A percentile compares a stretch with the other conserved stretches of the same genome.
These are phyloP conservation scores for Microsporum ferrugineum DNA, from an alignment of 2,329 filamentous ascomycete genomes.

Conservation along the genomic window DNA sequence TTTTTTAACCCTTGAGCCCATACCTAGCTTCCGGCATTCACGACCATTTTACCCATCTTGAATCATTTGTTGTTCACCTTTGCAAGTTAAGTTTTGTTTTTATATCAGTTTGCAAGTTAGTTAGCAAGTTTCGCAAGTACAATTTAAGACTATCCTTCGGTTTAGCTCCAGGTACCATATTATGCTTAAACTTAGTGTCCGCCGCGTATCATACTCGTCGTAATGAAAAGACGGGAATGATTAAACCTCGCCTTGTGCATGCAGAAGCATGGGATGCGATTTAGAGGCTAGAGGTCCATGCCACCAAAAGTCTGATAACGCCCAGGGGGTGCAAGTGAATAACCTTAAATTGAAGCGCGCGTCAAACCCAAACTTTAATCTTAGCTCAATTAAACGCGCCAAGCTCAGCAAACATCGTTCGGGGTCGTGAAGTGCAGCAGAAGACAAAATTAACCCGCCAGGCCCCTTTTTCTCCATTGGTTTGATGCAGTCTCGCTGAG, in stretches of 20 bases:
- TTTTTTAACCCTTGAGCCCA: slow-evolving; percentile 4
- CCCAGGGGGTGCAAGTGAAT: background rate
- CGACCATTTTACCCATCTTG: background rate
- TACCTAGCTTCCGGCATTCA: background rate
- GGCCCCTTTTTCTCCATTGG: background rate
- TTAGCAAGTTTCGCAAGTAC: background rate
- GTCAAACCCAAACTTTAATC: background rate
- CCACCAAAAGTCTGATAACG: background rate
- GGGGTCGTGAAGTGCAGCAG: background rate
- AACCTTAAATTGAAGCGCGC: slow-evolving; percentile 2
- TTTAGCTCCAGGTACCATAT: background rate
- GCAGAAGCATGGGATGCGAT: background rate
- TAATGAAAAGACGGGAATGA: background rate
- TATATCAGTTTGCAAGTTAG: background rate
- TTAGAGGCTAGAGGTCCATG: background rate
- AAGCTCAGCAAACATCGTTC: background rate
- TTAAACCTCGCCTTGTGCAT: slow-evolving; percentile 2
- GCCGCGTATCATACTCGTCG: background rate
- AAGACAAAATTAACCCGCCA: background rate
- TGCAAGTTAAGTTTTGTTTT: background rate
- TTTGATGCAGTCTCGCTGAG: background rate
- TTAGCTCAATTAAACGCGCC: background rate
- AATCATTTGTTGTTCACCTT: background rate
- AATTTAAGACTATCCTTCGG: background rate
- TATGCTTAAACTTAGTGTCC: background rate